Evolutionary conservation across 306 rosid species (phyloP).

Genomic region (Crotalaria pallida): DNA sequence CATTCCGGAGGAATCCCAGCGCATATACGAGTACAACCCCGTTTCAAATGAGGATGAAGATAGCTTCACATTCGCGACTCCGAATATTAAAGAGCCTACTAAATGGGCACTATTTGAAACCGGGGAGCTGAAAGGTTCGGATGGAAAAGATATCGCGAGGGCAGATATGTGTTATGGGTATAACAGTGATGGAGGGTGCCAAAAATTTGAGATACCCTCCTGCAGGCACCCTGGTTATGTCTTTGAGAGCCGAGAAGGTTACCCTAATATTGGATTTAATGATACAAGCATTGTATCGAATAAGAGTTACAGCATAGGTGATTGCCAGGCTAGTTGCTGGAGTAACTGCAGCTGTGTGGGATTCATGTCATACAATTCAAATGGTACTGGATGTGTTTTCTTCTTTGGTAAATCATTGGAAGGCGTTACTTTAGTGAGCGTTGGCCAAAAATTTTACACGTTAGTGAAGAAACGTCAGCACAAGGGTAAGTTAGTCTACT

Average conservation of each 20-base stretch:
- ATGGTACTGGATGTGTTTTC: not conserved
- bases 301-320: not conserved
- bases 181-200: constrained; percentile 18
- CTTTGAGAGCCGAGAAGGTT: not conserved
- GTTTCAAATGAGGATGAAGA: not conserved
- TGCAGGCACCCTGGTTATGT: not conserved
- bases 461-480: not conserved
- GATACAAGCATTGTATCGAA: not conserved
- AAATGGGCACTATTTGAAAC: constrained; percentile 1
- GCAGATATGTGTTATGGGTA: constrained; percentile 17
- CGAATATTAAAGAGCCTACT: not conserved
- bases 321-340: constrained; percentile 26
- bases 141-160: not conserved
- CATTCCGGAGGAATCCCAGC: not conserved
- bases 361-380: not conserved
- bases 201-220: not conserved
- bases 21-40: not conserved
- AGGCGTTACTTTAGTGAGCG: not conserved
- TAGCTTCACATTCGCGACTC: not conserved
- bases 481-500: not conserved
- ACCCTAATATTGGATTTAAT: not conserved
- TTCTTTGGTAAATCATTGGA: not conserved
- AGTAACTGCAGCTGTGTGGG: constrained; percentile 20
- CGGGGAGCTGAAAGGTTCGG: not conserved
- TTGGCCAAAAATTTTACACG: not conserved